Conservation (phyloP, 2,329 filamentous ascomycete genomes). For the Neocucurbitaria cava region DNA sequence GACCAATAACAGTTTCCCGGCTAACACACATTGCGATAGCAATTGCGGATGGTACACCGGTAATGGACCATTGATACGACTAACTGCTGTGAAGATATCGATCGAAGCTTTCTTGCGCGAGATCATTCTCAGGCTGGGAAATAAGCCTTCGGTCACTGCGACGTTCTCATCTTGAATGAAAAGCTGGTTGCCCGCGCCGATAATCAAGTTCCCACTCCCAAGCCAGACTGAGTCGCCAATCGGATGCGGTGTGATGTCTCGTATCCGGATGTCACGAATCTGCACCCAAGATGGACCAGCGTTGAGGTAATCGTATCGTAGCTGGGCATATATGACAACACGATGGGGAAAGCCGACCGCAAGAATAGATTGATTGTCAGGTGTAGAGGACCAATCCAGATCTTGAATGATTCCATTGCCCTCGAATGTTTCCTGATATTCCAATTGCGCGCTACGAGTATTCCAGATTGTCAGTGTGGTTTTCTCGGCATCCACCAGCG, state of each 20-base stretch:
- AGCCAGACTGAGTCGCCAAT: conserved; percentile 96
- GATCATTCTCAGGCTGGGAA: conserved; percentile 62
- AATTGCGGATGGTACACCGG: conserved; percentile 94
- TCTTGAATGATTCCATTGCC: conserved; percentile 79
- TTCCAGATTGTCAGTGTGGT: conserved; percentile 91
- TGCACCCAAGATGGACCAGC: conserved; percentile 88
- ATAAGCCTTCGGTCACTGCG: conserved; percentile 66
- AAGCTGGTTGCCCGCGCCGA: conserved; percentile 90
- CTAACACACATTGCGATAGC: conserved; percentile 82
- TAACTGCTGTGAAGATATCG: conserved; percentile 82
- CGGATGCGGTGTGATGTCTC: conserved; percentile 83
- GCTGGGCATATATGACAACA: conserved; percentile 81
- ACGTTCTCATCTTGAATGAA: conserved; percentile 84
- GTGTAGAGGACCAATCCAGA: conserved; percentile 92
- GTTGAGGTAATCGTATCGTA: conserved; percentile 90
- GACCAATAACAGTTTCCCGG: conserved; percentile 76
- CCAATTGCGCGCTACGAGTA: conserved; percentile 78
- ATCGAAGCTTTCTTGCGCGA: conserved; percentile 59
- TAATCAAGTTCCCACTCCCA: conserved; percentile 80
- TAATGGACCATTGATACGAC: conserved; percentile 83
- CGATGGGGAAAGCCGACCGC: conserved; percentile 92
- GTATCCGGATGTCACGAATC: conserved; percentile 81
- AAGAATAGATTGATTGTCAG: conserved; percentile 85
- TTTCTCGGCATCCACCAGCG: conserved; percentile 75
- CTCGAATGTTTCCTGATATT: conserved; percentile 79